Evolutionary conservation across 805 yeast genomes (phyloP).

Genomic region (Wickerhamiella sergipiensis): DNA sequence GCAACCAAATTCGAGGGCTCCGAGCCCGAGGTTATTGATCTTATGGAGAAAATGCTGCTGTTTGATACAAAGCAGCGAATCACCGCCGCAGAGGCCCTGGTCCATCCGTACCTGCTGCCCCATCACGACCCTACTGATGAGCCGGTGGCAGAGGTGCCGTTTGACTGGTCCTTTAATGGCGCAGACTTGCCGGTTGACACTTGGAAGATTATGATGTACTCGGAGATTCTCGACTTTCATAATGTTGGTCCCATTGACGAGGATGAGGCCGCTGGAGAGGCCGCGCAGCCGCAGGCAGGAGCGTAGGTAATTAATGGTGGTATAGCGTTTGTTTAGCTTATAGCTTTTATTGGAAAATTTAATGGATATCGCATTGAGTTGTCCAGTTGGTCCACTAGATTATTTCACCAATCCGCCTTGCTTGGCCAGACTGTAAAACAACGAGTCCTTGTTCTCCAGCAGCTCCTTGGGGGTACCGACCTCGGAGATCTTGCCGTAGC

Average conservation of each 20-base stretch:
- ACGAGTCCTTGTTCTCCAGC: constrained; percentile 48
- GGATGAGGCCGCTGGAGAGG: constrained; percentile 3
- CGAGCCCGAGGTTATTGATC: constrained; percentile 59
- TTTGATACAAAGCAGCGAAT: constrained; percentile 92
- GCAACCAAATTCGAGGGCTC: constrained; percentile 64
- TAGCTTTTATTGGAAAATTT: background rate
- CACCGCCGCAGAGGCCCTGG: constrained; percentile 79
- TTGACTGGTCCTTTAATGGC: constrained; percentile 97
- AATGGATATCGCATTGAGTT: too few relatives aligned
- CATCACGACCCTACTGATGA: constrained; percentile 97
- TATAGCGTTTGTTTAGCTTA: too few relatives aligned
- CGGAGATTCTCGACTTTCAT: constrained; percentile 91
- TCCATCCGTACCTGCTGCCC: constrained; percentile 84
- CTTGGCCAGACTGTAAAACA: constrained; percentile 68
- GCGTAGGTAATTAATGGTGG: background rate
- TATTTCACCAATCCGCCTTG: constrained; percentile 59
- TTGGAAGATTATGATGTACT: constrained; percentile 98
- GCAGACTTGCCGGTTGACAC: constrained; percentile 96
- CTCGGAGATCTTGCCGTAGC: constrained; percentile 60
- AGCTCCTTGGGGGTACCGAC: constrained; percentile 62
- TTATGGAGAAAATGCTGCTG: constrained; percentile 77
- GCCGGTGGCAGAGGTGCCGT: constrained; percentile 82
- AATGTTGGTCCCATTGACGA: constrained; percentile 48
- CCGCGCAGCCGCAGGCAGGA: background rate
- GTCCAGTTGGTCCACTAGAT: too few relatives aligned